Conservation (phyloP, 495 filamentous ascomycete species). For the Penicillium cinerascens region DNA sequence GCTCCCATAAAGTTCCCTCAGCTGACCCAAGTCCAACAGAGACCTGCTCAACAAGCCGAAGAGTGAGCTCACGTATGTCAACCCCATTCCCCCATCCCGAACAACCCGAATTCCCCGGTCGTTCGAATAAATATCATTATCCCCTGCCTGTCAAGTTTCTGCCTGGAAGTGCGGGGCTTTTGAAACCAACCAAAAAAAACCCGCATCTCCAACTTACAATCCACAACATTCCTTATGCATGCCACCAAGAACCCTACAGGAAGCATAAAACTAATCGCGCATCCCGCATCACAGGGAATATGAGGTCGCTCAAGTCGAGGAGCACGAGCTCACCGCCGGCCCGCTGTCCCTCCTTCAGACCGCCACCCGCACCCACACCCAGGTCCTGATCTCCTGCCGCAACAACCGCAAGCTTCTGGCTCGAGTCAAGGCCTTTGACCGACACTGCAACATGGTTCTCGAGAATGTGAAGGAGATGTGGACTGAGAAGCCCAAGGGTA, state of each 20-base stretch:
- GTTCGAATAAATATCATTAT: conserved; percentile 1
- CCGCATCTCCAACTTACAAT: conserved; percentile 12
- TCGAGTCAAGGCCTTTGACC: conserved; percentile 81
- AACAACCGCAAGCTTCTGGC: conserved; percentile 85
- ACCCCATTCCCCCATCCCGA: neutral
- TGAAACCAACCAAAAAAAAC: neutral
- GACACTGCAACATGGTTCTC: conserved; percentile 97
- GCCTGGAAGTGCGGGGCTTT: conserved; percentile 9
- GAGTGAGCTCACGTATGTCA: conserved; percentile 72
- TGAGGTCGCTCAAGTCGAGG: conserved; percentile 82
- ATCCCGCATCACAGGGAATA: conserved; percentile 61
- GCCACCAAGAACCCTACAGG: conserved; percentile 16
- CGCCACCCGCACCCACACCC: conserved; percentile 78
- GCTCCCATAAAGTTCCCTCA: neutral
- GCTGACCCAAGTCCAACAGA: conserved; percentile 40
- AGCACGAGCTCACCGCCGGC: conserved; percentile 84
- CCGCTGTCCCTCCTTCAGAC: conserved; percentile 91
- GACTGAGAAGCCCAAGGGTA: conserved; percentile 89
- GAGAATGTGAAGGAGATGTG: conserved; percentile 99
- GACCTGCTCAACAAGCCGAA: conserved; percentile 79
- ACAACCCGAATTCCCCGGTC: conserved; percentile 7
- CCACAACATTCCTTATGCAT: conserved; percentile 25
- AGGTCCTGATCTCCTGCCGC: conserved; percentile 85
- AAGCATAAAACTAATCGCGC: conserved; percentile 22
- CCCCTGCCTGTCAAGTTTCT: conserved; percentile 6